phyloP scores from a whole-genome alignment of 169 alveolate species.

The Babesia sp. region DNA sequence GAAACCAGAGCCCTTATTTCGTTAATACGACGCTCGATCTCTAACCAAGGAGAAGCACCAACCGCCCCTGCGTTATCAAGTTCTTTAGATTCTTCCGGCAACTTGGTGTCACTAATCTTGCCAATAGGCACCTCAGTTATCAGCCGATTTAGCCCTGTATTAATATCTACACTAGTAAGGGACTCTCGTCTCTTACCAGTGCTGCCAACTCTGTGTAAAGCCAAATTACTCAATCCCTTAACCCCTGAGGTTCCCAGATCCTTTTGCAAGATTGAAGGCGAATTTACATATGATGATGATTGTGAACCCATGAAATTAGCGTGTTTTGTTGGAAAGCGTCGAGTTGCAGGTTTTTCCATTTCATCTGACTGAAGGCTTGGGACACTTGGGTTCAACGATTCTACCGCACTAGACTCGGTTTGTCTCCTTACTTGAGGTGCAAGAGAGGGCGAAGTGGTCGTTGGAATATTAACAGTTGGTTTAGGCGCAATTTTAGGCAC shows the following conservation, averaged over 20 bases:
- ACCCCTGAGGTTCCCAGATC: not conserved
- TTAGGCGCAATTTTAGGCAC: not conserved
- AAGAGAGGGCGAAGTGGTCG: not conserved
- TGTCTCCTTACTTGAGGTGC: not conserved
- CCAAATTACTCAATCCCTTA: not conserved
- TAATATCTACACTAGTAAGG: not conserved
- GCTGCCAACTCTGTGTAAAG: not conserved
- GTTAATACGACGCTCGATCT: slow-evolving; percentile 53
- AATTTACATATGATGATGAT: not conserved
- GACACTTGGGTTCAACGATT: not conserved
- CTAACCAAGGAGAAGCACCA: slow-evolving; percentile 62
- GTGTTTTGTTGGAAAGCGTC: not conserved
- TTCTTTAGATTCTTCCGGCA: not conserved
- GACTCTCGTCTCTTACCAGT: not conserved
- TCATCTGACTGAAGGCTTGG: not conserved
- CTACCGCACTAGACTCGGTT: not conserved
- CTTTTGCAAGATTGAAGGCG: not conserved
- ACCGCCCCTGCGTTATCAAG: slow-evolving; percentile 7
- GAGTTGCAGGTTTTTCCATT: not conserved
- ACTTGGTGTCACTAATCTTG: not conserved
- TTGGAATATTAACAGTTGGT: not conserved
- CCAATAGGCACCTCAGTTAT: not conserved
- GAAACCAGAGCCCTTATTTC: slow-evolving; percentile 56
- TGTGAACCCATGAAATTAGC: not conserved
- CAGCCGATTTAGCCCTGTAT: not conserved